phyloP scores from a whole-genome alignment of 371 early-diverging fungal species.

The Mortierella sp. region DNA sequence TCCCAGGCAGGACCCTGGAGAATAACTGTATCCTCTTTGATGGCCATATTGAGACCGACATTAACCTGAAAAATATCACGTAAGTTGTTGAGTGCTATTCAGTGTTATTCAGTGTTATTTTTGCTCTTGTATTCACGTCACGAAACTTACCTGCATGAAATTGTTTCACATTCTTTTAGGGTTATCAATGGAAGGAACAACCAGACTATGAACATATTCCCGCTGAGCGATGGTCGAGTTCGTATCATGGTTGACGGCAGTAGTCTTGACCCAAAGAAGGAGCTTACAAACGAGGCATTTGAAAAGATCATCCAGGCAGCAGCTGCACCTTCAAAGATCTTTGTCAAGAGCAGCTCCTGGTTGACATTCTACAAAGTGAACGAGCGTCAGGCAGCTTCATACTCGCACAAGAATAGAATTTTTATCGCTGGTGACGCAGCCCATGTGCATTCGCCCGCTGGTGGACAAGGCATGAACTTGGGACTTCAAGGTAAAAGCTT shows the following conservation, averaged over 20 bases:
- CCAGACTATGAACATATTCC: conserved; percentile 40
- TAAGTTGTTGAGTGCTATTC: conserved; percentile 23
- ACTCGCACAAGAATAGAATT: conserved; percentile 47
- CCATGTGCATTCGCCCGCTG: conserved; percentile 57
- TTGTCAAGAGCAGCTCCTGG: conserved; percentile 32
- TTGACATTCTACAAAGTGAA: conserved; percentile 51
- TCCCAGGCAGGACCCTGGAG: conserved; percentile 36
- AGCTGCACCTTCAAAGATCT: conserved; percentile 24
- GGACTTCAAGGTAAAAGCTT: conserved; percentile 40
- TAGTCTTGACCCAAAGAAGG: conserved; percentile 25
- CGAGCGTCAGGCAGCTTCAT: conserved; percentile 45
- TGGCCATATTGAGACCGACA: conserved; percentile 32
- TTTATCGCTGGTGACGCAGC: conserved; percentile 59
- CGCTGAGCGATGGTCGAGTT: conserved; percentile 31
- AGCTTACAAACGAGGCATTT: conserved; percentile 28
- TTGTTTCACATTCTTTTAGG: background rate
- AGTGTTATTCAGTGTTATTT: background rate
- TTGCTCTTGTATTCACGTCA: background rate
- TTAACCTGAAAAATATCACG: conserved; percentile 25
- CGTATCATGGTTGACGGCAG: conserved; percentile 41
- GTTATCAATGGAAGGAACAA: conserved; percentile 42
- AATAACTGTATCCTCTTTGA: conserved; percentile 41
- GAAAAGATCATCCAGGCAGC: conserved; percentile 23
- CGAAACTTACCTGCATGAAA: too few relatives aligned
- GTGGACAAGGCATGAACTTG: conserved; percentile 52